Percentiles rank a stretch among this genome's conserved stretches.
These are phyloP conservation scores for Sugiyamaella paludigena DNA, from an alignment of 1,139 yeast genomes.

Conservation along the genomic window DNA sequence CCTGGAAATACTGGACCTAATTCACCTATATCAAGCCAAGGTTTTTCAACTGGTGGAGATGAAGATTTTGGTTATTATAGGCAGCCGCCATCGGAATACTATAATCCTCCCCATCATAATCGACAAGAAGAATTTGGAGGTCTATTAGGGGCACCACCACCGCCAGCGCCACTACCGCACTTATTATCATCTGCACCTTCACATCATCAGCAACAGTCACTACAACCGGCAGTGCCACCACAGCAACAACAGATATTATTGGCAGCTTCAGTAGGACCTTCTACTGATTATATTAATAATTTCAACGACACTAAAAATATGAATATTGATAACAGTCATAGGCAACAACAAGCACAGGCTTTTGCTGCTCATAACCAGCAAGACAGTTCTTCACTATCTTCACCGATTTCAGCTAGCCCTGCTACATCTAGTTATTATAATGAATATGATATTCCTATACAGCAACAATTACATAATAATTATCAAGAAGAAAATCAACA, in stretches of 20 bases:
- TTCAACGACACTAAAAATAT: conserved; percentile 6
- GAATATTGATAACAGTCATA: conserved; percentile 1
- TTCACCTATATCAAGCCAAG: background rate
- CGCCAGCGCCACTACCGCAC: background rate
- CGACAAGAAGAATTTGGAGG: conserved; percentile 8
- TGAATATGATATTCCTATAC: too few species aligned
- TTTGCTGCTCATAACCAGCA: too few species aligned
- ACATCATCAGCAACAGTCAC: conserved; percentile 6
- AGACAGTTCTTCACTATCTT: too few species aligned
- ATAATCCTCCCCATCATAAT: background rate
- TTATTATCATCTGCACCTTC: background rate
- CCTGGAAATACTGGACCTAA: too few species aligned
- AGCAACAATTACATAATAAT: too few species aligned
- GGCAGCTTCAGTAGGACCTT: background rate
- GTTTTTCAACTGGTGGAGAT: background rate
- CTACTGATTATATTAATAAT: conserved; percentile 1
- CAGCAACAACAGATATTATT: background rate
- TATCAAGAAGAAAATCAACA: too few species aligned
- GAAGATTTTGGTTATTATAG: conserved; percentile 7
- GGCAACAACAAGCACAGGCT: background rate
- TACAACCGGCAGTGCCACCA: background rate
- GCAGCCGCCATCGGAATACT: conserved; percentile 1
- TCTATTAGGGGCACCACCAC: background rate
- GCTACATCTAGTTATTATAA: too few species aligned
- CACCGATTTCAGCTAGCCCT: too few species aligned